Evolutionary conservation across 257 asterid genomes (phyloP).

Genomic region (Solanum peruvianum): DNA sequence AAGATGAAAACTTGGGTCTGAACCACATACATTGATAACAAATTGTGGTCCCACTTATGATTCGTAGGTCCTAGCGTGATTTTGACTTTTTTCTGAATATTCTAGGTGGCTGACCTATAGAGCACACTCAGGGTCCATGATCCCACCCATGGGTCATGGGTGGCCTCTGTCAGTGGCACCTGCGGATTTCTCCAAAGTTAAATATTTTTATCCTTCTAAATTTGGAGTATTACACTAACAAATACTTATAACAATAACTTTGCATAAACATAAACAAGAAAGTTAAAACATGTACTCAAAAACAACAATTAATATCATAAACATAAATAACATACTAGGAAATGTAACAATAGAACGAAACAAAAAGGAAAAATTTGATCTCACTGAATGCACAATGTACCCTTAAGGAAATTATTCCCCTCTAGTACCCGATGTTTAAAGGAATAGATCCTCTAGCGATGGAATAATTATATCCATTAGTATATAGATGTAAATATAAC

Average conservation of each 20-base stretch:
- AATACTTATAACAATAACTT: background rate
- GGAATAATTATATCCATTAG: background rate
- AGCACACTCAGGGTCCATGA: background rate
- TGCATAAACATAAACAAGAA: background rate
- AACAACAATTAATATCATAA: background rate
- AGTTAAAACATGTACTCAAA: background rate
- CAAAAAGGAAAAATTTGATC: no score
- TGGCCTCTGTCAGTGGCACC: background rate
- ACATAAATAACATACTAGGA: background rate
- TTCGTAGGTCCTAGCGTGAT: background rate
- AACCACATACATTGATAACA: no score
- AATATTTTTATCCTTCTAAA: background rate
- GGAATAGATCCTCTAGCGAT: background rate
- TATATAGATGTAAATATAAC: background rate
- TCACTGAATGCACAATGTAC: background rate
- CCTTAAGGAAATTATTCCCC: background rate
- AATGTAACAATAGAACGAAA: background rate
- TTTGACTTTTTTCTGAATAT: no score
- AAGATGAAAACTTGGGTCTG: background rate
- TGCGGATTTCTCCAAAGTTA: background rate
- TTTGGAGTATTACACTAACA: background rate
- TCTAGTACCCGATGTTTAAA: background rate
- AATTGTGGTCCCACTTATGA: background rate
- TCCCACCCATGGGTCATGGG: background rate
- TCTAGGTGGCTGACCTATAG: background rate